Evolutionary conservation across 371 early-diverging fungal species (phyloP).

Genomic region (Coemansia linderi): DNA sequence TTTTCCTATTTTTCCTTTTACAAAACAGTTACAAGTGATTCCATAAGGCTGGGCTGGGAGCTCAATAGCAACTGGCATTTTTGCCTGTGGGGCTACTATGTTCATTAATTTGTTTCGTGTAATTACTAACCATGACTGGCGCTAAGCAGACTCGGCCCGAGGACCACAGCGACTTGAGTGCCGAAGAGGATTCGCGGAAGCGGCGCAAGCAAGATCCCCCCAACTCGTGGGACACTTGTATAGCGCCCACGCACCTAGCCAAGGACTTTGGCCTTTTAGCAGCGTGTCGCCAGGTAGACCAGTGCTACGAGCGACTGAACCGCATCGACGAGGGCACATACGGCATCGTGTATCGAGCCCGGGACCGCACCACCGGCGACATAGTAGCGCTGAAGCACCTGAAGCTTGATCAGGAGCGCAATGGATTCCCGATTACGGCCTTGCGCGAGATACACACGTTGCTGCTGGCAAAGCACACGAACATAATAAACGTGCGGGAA

Average conservation of each 20-base stretch:
- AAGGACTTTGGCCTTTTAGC: conserved; percentile 15
- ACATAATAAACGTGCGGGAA: conserved; percentile 94
- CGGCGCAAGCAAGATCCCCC: not conserved
- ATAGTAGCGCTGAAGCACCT: conserved; percentile 98
- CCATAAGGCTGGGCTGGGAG: not conserved
- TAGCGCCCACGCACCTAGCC: conserved; percentile 32
- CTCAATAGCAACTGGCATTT: not conserved
- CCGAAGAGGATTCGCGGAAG: not conserved
- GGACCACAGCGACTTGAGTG: not conserved
- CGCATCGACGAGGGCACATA: conserved; percentile 99
- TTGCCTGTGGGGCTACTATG: no score
- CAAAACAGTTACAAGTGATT: not conserved
- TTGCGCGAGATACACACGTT: conserved; percentile 91
- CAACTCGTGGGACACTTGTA: not conserved
- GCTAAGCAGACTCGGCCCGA: not conserved
- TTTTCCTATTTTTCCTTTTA: not conserved
- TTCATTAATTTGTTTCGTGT: not conserved
- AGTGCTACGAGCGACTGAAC: conserved; percentile 85
- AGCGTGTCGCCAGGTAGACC: conserved; percentile 42
- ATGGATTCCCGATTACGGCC: conserved; percentile 95
- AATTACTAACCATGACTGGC: not conserved
- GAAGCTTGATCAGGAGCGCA: conserved; percentile 90
- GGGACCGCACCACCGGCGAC: conserved; percentile 85
- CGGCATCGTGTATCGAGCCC: conserved; percentile 97
- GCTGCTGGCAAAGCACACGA: conserved; percentile 83